Conservation (phyloP, 2,329 filamentous ascomycete species). For the Trichoderma arundinaceum region DNA sequence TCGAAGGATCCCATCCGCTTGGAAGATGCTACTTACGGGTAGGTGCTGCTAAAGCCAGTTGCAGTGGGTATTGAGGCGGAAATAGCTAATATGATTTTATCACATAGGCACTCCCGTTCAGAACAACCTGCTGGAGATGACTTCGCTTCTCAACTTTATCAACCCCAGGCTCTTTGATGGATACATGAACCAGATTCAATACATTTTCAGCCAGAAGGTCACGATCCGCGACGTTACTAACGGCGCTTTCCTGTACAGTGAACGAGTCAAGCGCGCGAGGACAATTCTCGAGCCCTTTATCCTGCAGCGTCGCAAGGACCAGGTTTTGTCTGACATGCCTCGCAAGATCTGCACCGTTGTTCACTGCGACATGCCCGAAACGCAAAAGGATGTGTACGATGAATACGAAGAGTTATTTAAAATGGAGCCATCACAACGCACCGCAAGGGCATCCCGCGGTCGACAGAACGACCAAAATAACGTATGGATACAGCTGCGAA, state of each 20-base stretch:
- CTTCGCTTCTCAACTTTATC: conserved; percentile 90
- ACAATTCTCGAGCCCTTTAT: conserved; percentile 97
- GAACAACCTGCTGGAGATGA: conserved; percentile 92
- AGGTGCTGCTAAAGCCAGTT: conserved; percentile 9
- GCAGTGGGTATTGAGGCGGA: too few relatives aligned
- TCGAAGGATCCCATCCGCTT: conserved; percentile 76
- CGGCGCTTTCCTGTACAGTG: conserved; percentile 81
- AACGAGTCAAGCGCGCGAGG: conserved; percentile 84
- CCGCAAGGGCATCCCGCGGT: conserved; percentile 52
- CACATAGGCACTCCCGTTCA: conserved; percentile 84
- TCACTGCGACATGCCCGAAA: conserved; percentile 77
- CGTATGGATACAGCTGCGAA: conserved; percentile 87
- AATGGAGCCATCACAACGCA: conserved; percentile 60
- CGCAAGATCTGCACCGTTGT: conserved; percentile 78
- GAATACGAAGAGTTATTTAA: conserved; percentile 68
- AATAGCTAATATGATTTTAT: too few relatives aligned
- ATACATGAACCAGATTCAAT: conserved; percentile 77
- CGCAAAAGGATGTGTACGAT: conserved; percentile 76
- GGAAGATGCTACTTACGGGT: conserved; percentile 75
- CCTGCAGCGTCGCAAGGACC: conserved; percentile 87
- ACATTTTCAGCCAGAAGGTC: conserved; percentile 90
- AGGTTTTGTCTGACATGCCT: conserved; percentile 85
- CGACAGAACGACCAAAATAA: conserved; percentile 66
- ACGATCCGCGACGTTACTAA: conserved; percentile 80
- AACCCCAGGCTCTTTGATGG: conserved; percentile 82